Percentiles rank a stretch among this genome's conserved stretches.
phyloP scores from a whole-genome alignment of 2,329 filamentous ascomycete species.

The Paecilomyces dactylethromorphus region DNA sequence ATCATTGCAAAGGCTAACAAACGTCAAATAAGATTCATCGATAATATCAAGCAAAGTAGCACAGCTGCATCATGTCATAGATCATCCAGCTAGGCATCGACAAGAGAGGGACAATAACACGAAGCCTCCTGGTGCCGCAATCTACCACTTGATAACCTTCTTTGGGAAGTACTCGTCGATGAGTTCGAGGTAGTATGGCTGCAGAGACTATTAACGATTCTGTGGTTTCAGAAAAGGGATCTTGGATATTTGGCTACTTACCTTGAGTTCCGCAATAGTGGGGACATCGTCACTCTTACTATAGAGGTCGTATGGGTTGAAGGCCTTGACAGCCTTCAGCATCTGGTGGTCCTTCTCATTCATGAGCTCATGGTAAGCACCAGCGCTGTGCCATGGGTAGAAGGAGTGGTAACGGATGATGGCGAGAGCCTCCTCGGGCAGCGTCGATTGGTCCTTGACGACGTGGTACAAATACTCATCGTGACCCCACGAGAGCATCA shows the following conservation, averaged over 20 bases:
- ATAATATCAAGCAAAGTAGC: background rate
- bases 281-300: conserved; percentile 83
- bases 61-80: background rate
- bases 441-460: conserved; percentile 70
- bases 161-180: conserved; percentile 69
- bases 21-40: background rate
- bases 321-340: conserved; percentile 73
- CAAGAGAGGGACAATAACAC: background rate
- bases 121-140: background rate
- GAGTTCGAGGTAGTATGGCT: conserved; percentile 67
- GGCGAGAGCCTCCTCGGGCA: conserved; percentile 75
- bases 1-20: background rate
- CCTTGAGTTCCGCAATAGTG: conserved; percentile 68
- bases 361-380: conserved; percentile 78
- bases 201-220: conserved; percentile 8
- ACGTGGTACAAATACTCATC: conserved; percentile 62
- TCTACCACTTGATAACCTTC: conserved; percentile 63
- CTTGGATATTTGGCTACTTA: conserved; percentile 21
- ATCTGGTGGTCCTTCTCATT: conserved; percentile 72
- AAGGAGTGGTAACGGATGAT: conserved; percentile 94
- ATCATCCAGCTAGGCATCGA: background rate
- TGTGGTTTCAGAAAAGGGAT: background rate
- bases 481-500: conserved; percentile 81
- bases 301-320: conserved; percentile 89
- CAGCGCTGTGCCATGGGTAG: conserved; percentile 83